Conservation (phyloP, 2,329 filamentous ascomycete species). For the Fusarium keratoplasticum region DNA sequence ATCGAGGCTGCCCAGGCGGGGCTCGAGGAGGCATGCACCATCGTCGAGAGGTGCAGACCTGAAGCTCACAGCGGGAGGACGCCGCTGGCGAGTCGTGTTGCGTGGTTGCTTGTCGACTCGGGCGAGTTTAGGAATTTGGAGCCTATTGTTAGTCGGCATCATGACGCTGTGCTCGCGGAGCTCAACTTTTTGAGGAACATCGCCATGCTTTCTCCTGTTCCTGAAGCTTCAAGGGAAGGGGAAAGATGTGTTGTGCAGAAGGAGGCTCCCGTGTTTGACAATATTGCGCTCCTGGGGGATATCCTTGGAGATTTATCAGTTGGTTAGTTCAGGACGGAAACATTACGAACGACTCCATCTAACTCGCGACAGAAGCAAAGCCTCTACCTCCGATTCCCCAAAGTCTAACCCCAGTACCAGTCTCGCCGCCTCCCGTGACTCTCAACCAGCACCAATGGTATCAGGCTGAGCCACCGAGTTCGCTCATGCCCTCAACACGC, state of each 20-base stretch:
- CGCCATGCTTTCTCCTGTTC: constrained; percentile 21
- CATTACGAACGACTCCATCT: not conserved
- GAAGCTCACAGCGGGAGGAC: constrained; percentile 34
- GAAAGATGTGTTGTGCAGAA: not conserved
- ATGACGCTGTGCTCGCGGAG: constrained; percentile 46
- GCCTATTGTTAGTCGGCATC: constrained; percentile 43
- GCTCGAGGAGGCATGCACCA: constrained; percentile 43
- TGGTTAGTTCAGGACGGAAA: not conserved
- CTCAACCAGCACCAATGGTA: not conserved
- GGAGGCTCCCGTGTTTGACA: constrained; percentile 16
- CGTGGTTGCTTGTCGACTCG: constrained; percentile 43
- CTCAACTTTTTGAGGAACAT: constrained; percentile 44
- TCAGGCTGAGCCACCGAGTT: not conserved
- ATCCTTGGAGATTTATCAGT: constrained; percentile 14
- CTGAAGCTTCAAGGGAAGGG: not conserved
- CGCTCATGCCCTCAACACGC: not conserved
- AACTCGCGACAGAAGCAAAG: not conserved
- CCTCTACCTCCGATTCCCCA: not conserved
- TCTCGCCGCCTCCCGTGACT: not conserved
- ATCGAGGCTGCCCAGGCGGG: constrained; percentile 44
- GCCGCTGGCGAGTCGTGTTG: constrained; percentile 32
- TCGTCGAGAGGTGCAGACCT: constrained; percentile 47
- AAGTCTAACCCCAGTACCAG: not conserved
- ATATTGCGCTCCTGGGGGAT: constrained; percentile 35
- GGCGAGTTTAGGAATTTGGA: constrained; percentile 43